Base-by-base conservation (phyloP, 1,139 yeast species). In the Geotrichum bryndzae region DNA sequence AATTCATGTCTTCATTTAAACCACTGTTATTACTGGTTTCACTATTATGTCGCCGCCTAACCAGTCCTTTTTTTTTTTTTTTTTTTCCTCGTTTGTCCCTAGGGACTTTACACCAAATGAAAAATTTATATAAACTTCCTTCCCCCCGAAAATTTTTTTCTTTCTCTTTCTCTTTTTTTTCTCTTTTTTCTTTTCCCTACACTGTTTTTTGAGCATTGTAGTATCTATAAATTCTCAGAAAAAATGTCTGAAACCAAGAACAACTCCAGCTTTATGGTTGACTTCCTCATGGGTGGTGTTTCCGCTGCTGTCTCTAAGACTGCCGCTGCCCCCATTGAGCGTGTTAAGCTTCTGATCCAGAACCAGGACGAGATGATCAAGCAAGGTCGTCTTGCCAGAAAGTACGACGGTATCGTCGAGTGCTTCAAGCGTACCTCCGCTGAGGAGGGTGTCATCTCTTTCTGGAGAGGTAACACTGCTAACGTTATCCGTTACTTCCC, bases 381-480 rank as follows among this genome's bases (percentile, higher is more conserved):
- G 82, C 89, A 85, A 79, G 90, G 90, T 72, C 87, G 90, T 80
- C 82, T 86, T 70, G 79, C 83, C 66, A 80, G 74, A 72, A 82
- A 79, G 72, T 86, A 86, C 83, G 80, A 76, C 67, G 91, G 91
- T 81, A 86, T 86, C 70, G 77, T 69, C 66, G 90, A 86, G 74
- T 84, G 88, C 78, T 86, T 86, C 87, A 80, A 76, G 72, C 85
- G 90, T 77, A 86, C 90, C 68, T 82, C 86, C 68, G 82, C 84
- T 66, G 86, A 84, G 67, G 91, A 86, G 80, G 91, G 91, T 79
- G 72, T 85, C 66, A 79, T 78, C 66, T 78, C 90, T 65, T 84
- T 86, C 84, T 86, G 91, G 91, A 83, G 90, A 82, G 91, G 91
- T 80, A 86, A 86, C 87, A 84, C 90, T 66, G 91, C 91, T 68